phyloP scores from a whole-genome alignment of 192 early-diverging fungal species.

The Coemansia sp. region DNA sequence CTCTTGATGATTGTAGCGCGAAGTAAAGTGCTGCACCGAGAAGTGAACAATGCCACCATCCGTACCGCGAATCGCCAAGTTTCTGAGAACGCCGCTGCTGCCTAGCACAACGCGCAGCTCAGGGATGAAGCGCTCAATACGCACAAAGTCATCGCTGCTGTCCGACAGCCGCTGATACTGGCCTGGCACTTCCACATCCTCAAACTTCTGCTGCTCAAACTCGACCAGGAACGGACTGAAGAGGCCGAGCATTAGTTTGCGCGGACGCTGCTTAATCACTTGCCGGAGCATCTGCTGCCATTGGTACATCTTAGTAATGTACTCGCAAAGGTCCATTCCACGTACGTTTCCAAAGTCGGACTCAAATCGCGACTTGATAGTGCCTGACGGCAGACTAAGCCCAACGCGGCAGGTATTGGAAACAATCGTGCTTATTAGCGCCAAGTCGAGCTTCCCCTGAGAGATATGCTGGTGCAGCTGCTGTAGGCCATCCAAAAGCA shows the following conservation, averaged over 20 bases:
- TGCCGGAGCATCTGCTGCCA: slow-evolving; percentile 95
- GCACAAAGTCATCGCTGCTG: slow-evolving; percentile 86
- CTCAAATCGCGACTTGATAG: slow-evolving; percentile 71
- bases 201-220: slow-evolving; percentile 98
- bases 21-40: slow-evolving; percentile 91
- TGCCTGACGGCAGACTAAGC: slow-evolving; percentile 76
- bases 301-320: slow-evolving; percentile 81
- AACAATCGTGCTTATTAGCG: slow-evolving; percentile 36
- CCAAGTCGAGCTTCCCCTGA: slow-evolving; percentile 20
- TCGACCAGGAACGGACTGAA: slow-evolving; percentile 92
- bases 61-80: slow-evolving; percentile 85
- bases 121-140: slow-evolving; percentile 93
- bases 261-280: slow-evolving; percentile 79
- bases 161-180: slow-evolving; percentile 87
- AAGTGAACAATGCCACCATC: slow-evolving; percentile 90
- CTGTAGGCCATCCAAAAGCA: slow-evolving; percentile 88
- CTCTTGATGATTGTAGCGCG: slow-evolving; percentile 85
- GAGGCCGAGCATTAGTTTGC: slow-evolving; percentile 78
- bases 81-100: slow-evolving; percentile 69
- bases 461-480: slow-evolving; percentile 48
- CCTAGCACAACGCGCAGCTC: slow-evolving; percentile 83
- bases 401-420: slow-evolving; percentile 83
- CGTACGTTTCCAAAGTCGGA: slow-evolving; percentile 90
- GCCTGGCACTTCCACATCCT: slow-evolving; percentile 98
- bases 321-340: slow-evolving; percentile 73